Base-by-base conservation (phyloP, 345 rosid species). In the Erodium maritimum region DNA sequence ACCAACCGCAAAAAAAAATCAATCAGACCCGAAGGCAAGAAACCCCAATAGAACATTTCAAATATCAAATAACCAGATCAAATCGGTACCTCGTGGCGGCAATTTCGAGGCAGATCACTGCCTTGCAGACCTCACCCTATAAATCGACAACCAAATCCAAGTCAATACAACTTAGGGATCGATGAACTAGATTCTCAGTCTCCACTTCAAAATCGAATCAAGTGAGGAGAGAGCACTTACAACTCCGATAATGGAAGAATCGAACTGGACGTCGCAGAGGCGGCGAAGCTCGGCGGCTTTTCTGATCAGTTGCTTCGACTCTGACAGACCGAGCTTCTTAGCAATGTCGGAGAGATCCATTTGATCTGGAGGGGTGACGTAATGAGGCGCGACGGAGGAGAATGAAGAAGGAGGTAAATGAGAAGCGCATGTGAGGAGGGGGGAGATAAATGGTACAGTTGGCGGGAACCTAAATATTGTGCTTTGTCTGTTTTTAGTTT, bases 211-310 rank as follows among this genome's bases (percentile, higher is more conserved):
- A 17, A 54, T 0, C 46, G 19, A 55, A 9, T 22, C 18, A 33
- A 37, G 12, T 23, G 3, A 1, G 52, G 20, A 22, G 24, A 61
- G 5, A n/a, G 0, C 7, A 4, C 83, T 75, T 73, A 91, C 98
- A 25, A 93, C 79, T 55, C 99, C 97, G 71, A 93, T 83, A 56
- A 89, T 46, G 21, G 99, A 93, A 33, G 99, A 89, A 62, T 89
- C 94, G 61, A 93, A 93, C 66, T 82, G 95, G 19, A 85, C 90
- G 62, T 93, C 97, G 55, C 88, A 85, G 54, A 93, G 91, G 61
- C 99, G 96, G 59, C 97, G 97, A 61, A 89, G 78, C 87, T 93
- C 97, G 4, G 95, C 85, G 0, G 97, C 99, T 74, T 87, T 89
- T n/a, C 97, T 77, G 53, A 93, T 29, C 10, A 93, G 65, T 8